A percentile compares a stretch with the other conserved stretches of the same genome.
These are phyloP conservation scores for Colletotrichum sp. DNA, from an alignment of 2,329 filamentous ascomycete genomes.

Conservation along the genomic window DNA sequence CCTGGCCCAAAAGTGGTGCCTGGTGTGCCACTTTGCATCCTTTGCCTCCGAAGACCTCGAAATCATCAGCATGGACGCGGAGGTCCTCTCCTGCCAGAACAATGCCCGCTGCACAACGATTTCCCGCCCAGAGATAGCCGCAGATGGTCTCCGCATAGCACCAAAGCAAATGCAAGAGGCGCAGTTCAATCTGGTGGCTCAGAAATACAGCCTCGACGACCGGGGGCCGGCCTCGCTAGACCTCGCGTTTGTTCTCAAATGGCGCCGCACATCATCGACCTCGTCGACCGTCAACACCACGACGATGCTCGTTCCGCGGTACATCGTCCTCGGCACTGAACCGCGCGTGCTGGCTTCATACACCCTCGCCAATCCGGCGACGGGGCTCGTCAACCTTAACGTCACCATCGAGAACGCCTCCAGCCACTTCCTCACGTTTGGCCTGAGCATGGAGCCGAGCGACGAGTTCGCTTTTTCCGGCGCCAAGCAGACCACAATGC, in stretches of 20 bases:
- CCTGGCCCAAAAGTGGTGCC: slow-evolving; percentile 80
- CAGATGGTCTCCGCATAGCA: slow-evolving; percentile 54
- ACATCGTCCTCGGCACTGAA: slow-evolving; percentile 81
- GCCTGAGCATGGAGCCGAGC: slow-evolving; percentile 87
- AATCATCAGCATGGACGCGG: slow-evolving; percentile 66
- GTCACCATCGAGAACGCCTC: slow-evolving; percentile 90
- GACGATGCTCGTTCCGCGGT: slow-evolving; percentile 76
- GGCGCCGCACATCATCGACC: slow-evolving; percentile 62
- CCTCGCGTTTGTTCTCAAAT: slow-evolving; percentile 75
- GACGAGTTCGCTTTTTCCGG: slow-evolving; percentile 95
- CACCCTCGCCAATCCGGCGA: slow-evolving; percentile 42
- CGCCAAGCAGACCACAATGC: slow-evolving; percentile 78
- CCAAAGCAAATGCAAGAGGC: slow-evolving; percentile 75
- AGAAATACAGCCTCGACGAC: slow-evolving; percentile 83
- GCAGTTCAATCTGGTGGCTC: slow-evolving; percentile 74
- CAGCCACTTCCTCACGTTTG: slow-evolving; percentile 93
- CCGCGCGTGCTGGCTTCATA: slow-evolving; percentile 78
- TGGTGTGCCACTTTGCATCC: slow-evolving; percentile 76
- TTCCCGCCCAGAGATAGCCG: slow-evolving; percentile 41
- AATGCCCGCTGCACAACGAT: slow-evolving; percentile 63
- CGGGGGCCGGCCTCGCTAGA: slow-evolving; percentile 77
- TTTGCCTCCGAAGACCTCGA: slow-evolving; percentile 76
- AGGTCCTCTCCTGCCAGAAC: slow-evolving; percentile 64
- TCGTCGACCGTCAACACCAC: slow-evolving; percentile 60
- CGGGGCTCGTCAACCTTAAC: slow-evolving; percentile 49